phyloP scores from a whole-genome alignment of 1,139 yeast species.

The Lodderomyces elongisporus region DNA sequence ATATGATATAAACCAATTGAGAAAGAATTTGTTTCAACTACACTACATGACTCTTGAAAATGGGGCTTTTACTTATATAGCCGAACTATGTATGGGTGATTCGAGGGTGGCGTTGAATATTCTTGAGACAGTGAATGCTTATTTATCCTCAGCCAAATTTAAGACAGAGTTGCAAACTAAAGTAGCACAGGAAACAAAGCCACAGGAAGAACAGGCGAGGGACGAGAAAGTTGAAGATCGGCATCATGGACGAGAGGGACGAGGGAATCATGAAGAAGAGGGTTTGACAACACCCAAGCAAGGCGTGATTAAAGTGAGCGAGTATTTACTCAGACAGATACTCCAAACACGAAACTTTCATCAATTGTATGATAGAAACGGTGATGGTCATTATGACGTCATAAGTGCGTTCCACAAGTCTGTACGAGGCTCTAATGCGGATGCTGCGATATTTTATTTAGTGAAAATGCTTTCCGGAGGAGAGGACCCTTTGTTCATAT shows the following conservation, averaged over 20 bases:
- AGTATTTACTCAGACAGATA: conserved; percentile 36
- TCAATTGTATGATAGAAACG: conserved; percentile 75
- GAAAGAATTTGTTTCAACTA: conserved; percentile 38
- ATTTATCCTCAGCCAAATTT: conserved; percentile 32
- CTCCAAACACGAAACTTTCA: conserved; percentile 41
- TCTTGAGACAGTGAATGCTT: conserved; percentile 50
- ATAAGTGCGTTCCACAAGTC: conserved; percentile 93
- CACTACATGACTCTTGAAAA: conserved; percentile 48
- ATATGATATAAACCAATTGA: conserved; percentile 51
- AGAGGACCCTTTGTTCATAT: conserved; percentile 89
- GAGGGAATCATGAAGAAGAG: too few species aligned
- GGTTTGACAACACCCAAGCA: not conserved
- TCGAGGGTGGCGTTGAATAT: conserved; percentile 79
- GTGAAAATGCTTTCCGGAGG: conserved; percentile 89
- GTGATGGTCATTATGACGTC: conserved; percentile 91
- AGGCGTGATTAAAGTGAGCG: conserved; percentile 20
- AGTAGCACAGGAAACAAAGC: too few species aligned
- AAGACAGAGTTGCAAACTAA: conserved; percentile 18
- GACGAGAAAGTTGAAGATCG: not conserved
- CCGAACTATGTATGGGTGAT: conserved; percentile 82
- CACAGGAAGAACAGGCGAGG: conserved; percentile 3
- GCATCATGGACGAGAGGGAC: too few species aligned
- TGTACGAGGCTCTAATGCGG: conserved; percentile 79
- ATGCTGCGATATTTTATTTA: conserved; percentile 83
- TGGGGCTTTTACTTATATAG: conserved; percentile 64